Conservation (phyloP, 2,329 filamentous ascomycete genomes). For the Colletotrichum sp. region DNA sequence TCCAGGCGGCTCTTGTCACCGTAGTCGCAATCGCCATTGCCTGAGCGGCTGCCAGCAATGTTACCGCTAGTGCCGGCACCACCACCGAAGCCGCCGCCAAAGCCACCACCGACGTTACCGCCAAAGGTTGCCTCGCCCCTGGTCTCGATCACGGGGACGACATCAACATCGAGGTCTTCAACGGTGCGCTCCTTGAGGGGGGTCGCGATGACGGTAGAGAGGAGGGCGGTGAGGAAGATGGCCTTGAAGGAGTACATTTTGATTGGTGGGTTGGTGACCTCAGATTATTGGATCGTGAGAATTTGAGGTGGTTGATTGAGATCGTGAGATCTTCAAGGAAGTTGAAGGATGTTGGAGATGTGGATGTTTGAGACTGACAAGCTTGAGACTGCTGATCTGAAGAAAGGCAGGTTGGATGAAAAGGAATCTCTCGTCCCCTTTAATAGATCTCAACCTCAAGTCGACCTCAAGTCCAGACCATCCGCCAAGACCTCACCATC, state of each 20-base stretch:
- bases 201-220: not conserved
- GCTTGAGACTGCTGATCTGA: not conserved
- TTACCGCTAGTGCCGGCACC: not conserved
- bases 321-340: not conserved
- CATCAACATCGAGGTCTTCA: not conserved
- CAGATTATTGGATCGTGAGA: accelerated
- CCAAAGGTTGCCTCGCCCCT: not conserved
- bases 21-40: not conserved
- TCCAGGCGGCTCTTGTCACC: not conserved
- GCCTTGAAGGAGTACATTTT: constrained; percentile 9
- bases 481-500: not conserved
- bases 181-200: not conserved
- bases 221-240: not conserved
- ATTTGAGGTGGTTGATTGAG: not conserved
- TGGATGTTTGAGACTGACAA: not conserved
- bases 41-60: not conserved
- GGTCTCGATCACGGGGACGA: not conserved
- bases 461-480: not conserved
- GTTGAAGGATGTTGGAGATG: not conserved
- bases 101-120: not conserved
- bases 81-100: not conserved
- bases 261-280: not conserved
- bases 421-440: not conserved
- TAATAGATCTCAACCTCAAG: not conserved
- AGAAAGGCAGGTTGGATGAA: accelerated